phyloP scores from a whole-genome alignment of 164 flowering plant species.

The Vitis rupestris region DNA sequence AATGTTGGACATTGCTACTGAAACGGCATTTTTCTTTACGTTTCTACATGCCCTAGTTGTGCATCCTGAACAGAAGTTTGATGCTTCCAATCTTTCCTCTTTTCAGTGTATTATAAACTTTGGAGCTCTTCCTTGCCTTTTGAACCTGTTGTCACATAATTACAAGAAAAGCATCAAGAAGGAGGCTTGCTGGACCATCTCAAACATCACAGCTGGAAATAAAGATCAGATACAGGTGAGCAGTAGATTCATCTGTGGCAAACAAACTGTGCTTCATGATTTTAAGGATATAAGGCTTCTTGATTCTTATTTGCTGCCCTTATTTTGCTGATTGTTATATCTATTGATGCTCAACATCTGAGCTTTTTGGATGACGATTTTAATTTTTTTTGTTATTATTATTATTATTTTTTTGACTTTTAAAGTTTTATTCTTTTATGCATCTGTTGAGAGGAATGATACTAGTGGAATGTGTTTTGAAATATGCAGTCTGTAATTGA shows the following conservation, averaged over 20 bases:
- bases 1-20: no score
- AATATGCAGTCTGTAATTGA: constrained; percentile 43
- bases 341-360: background rate
- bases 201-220: constrained; percentile 85
- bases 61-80: background rate
- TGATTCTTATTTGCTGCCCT: no score
- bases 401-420: no score
- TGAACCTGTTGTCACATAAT: constrained; percentile 48
- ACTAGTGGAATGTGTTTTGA: background rate
- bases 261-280: no score
- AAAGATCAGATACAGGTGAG: constrained; percentile 70
- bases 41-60: background rate
- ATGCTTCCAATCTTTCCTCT: constrained; percentile 1
- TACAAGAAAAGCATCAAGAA: constrained; percentile 77
- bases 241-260: background rate
- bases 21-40: background rate
- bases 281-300: no score
- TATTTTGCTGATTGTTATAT: background rate
- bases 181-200: constrained; percentile 88
- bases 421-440: no score
- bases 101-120: constrained; percentile 57
- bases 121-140: constrained; percentile 59
- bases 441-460: background rate
- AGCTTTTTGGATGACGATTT: background rate
- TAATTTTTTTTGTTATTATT: no score